phyloP scores from a whole-genome alignment of 2,329 filamentous ascomycete genomes.

The Stachybotrys echinatus region DNA sequence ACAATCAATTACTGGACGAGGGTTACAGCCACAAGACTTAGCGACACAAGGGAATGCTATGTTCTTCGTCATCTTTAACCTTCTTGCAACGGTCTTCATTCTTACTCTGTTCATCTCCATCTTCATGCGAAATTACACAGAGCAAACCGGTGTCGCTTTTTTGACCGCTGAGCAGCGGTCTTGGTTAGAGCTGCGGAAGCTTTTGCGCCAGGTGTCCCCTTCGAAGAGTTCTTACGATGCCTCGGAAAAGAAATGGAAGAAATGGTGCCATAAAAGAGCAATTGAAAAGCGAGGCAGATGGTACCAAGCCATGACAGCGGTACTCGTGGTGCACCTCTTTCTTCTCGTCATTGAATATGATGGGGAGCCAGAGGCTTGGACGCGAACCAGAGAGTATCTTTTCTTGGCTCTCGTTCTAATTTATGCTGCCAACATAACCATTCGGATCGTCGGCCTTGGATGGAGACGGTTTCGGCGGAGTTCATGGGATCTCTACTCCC shows the following conservation, averaged over 20 bases:
- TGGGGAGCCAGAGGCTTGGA: conserved; percentile 68
- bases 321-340: conserved; percentile 77
- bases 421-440: conserved; percentile 75
- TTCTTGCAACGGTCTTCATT: conserved; percentile 93
- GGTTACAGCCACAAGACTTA: conserved; percentile 65
- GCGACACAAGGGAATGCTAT: conserved; percentile 78
- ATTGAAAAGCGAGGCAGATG: conserved; percentile 91
- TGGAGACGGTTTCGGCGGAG: conserved; percentile 90
- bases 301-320: conserved; percentile 75
- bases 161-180: conserved; percentile 93
- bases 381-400: conserved; percentile 62
- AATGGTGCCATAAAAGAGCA: conserved; percentile 91
- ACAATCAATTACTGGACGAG: conserved; percentile 73
- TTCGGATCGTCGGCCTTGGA: conserved; percentile 82
- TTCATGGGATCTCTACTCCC: conserved; percentile 90
- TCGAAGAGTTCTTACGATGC: conserved; percentile 86
- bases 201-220: conserved; percentile 86
- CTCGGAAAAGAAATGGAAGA: conserved; percentile 71
- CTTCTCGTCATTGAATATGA: conserved; percentile 84
- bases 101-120: conserved; percentile 97
- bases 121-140: conserved; percentile 99
- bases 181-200: conserved; percentile 91
- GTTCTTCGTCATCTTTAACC: conserved; percentile 95
- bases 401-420: conserved; percentile 79
- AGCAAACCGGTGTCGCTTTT: conserved; percentile 95